These are phyloP conservation scores for Flaveria floridana DNA, from an alignment of 140 eudicot genomes.

Conservation along the genomic window DNA sequence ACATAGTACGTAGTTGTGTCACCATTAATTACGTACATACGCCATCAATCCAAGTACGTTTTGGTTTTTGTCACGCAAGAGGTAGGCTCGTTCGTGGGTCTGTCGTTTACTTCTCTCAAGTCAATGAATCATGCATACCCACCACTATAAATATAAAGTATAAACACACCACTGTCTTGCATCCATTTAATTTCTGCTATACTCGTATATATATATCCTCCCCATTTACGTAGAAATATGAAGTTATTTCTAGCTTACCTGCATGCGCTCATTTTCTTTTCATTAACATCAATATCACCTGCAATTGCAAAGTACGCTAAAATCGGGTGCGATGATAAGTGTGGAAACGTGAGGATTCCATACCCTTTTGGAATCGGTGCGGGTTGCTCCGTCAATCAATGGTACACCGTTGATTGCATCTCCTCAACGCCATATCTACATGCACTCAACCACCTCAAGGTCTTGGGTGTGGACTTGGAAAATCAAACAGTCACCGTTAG, in stretches of 20 bases:
- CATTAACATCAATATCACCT: not conserved
- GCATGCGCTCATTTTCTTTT: not conserved
- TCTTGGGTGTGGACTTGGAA: not conserved
- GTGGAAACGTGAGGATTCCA: not conserved
- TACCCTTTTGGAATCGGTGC: not conserved
- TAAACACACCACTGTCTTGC: too few relatives aligned
- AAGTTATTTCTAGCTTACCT: not conserved
- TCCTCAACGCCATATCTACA: not conserved
- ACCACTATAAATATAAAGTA: not conserved
- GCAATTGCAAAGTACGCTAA: not conserved
- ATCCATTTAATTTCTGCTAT: too few relatives aligned
- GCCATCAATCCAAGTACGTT: too few relatives aligned
- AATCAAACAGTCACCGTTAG: not conserved
- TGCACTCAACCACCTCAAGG: not conserved
- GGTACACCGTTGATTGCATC: slow-evolving; percentile 1
- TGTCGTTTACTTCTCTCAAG: too few relatives aligned
- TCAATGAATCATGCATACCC: too few relatives aligned
- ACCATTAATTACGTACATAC: too few relatives aligned
- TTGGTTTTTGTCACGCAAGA: too few relatives aligned
- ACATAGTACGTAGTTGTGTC: too few relatives aligned
- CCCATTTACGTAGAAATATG: not conserved
- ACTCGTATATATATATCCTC: not conserved
- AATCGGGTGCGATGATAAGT: not conserved
- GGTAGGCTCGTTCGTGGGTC: too few relatives aligned
- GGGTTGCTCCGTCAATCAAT: not conserved